Conservation (phyloP, 2,329 filamentous ascomycete species). For the Aspergillus aculeatinus region DNA sequence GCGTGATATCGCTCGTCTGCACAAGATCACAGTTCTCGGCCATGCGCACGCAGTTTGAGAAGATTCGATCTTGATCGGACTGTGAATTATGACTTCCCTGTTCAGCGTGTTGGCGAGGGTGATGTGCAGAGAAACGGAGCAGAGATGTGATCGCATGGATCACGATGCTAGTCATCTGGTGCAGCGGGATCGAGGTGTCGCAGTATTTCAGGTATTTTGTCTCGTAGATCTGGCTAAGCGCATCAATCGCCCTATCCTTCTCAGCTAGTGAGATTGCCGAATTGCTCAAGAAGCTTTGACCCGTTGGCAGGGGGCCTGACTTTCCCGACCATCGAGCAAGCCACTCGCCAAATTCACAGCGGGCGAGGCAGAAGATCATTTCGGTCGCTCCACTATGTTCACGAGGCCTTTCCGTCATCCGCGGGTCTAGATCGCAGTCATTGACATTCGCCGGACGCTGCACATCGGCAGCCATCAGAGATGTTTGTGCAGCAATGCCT, state of each 20-base stretch:
- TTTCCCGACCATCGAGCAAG: conserved; percentile 21
- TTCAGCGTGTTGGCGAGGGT: conserved; percentile 40
- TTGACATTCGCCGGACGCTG: conserved; percentile 44
- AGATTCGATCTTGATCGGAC: conserved; percentile 24
- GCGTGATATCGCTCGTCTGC: conserved; percentile 37
- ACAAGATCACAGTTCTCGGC: conserved; percentile 23
- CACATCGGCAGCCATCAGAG: conserved; percentile 15
- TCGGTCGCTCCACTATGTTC: conserved; percentile 48
- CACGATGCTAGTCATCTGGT: conserved; percentile 48
- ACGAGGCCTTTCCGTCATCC: conserved; percentile 45
- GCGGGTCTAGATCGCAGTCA: conserved; percentile 42
- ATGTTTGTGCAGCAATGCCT: background rate
- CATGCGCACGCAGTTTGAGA: conserved; percentile 40
- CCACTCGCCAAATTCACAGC: conserved; percentile 36
- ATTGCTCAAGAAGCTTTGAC: conserved; percentile 24
- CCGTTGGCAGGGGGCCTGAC: conserved; percentile 14
- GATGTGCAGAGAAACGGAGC: conserved; percentile 48
- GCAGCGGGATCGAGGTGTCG: conserved; percentile 43
- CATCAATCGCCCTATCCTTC: conserved; percentile 32
- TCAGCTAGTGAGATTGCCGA: conserved; percentile 19
- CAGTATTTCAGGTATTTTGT: conserved; percentile 38
- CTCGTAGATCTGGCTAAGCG: conserved; percentile 38
- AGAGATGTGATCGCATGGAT: conserved; percentile 45
- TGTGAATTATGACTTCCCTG: conserved; percentile 16
- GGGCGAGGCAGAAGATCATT: conserved; percentile 43